Evolutionary conservation across 2,329 filamentous ascomycete species (phyloP).

Genomic region (Talaromyces sp.): DNA sequence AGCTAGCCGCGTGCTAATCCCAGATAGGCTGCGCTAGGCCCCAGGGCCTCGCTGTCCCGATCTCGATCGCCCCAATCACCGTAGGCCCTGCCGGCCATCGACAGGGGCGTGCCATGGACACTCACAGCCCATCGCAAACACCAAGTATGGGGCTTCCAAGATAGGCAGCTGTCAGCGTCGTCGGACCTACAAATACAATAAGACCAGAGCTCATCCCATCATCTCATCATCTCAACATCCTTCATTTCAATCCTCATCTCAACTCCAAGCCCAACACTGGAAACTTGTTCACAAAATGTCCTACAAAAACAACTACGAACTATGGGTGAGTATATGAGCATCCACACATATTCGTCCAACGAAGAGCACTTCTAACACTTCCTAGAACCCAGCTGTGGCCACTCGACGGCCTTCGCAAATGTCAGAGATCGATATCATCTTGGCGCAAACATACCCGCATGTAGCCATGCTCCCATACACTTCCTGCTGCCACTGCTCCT

Average conservation of each 20-base stretch:
- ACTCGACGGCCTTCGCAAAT: conserved; percentile 26
- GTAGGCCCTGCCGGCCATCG: neutral
- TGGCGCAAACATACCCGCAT: conserved; percentile 30
- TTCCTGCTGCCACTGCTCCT: conserved; percentile 21
- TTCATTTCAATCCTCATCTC: too few relatives aligned
- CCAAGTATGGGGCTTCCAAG: neutral
- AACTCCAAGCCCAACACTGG: neutral
- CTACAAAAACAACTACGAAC: conserved; percentile 37
- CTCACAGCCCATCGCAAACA: neutral
- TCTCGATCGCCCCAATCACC: neutral
- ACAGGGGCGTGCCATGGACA: neutral
- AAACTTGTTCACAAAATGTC: conserved; percentile 21
- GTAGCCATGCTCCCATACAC: conserved; percentile 30
- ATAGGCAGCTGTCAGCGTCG: neutral
- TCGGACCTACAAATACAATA: neutral
- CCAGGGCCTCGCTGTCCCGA: neutral
- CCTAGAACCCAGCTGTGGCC: conserved; percentile 20
- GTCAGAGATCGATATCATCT: conserved; percentile 14
- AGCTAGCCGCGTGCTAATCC: neutral
- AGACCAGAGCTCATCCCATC: neutral
- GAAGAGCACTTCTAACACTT: neutral
- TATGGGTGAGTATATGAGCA: conserved; percentile 29
- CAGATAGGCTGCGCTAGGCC: neutral
- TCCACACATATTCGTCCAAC: neutral
- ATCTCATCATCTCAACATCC: neutral